phyloP scores from a whole-genome alignment of 371 early-diverging fungal species.

The Mortierella sp. region DNA sequence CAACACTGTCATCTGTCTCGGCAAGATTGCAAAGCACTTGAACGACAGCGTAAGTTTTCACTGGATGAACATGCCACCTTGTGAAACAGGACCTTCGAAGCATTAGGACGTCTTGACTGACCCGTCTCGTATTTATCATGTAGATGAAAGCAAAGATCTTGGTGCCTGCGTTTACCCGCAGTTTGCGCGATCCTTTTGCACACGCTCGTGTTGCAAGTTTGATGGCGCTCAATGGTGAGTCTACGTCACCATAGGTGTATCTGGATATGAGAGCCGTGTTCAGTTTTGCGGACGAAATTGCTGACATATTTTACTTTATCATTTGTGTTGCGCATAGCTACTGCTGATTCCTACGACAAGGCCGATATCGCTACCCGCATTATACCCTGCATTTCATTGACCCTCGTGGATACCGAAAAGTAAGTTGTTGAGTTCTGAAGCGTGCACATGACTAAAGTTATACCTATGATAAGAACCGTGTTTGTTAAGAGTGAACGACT shows the following conservation, averaged over 20 bases:
- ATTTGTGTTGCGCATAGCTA: conserved; percentile 63
- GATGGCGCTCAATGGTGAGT: conserved; percentile 81
- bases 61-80: not conserved
- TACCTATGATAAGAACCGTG: too few relatives aligned
- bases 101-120: not conserved
- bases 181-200: conserved; percentile 93
- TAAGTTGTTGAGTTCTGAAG: conserved; percentile 34
- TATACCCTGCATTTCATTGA: conserved; percentile 81
- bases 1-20: conserved; percentile 94
- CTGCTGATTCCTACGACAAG: conserved; percentile 77
- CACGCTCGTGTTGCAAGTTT: conserved; percentile 93
- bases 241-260: not conserved
- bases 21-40: conserved; percentile 85
- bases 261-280: not conserved
- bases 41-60: conserved; percentile 72
- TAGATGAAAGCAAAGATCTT: conserved; percentile 83
- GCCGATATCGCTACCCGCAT: conserved; percentile 80
- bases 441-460: not conserved
- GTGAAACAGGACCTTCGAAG: not conserved
- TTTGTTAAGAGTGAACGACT: not conserved
- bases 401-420: conserved; percentile 91
- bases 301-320: not conserved
- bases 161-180: conserved; percentile 85
- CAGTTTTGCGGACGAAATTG: not conserved
- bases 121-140: not conserved